Evolutionary conservation across 108 stramenopile genomes (phyloP).

Genomic region (Discostella pseudostelligera): DNA sequence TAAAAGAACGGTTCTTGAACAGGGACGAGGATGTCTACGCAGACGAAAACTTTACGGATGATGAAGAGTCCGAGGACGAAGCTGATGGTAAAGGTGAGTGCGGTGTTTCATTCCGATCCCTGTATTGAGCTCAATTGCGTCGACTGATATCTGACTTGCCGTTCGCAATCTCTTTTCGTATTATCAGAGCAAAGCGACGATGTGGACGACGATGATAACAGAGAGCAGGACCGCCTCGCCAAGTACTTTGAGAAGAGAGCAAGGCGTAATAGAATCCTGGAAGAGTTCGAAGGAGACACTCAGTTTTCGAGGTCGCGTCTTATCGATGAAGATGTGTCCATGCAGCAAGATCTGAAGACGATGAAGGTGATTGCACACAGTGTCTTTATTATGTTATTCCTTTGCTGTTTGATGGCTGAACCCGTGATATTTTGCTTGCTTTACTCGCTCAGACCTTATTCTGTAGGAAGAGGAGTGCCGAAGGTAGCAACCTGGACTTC

Average conservation of each 20-base stretch:
- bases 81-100: constrained; percentile 37
- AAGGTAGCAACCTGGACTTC: constrained; percentile 25
- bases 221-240: constrained; percentile 78
- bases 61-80: constrained; percentile 64
- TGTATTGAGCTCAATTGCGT: background rate
- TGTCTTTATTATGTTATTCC: constrained; percentile 4
- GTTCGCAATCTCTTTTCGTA: background rate
- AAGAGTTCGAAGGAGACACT: constrained; percentile 43
- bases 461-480: constrained; percentile 49
- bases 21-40: constrained; percentile 53
- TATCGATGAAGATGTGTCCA: constrained; percentile 76
- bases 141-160: background rate
- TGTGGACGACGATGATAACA: constrained; percentile 67
- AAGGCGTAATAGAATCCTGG: constrained; percentile 73
- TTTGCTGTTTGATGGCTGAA: background rate
- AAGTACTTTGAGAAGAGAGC: constrained; percentile 83
- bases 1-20: constrained; percentile 79
- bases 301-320: constrained; percentile 55
- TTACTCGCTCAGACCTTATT: constrained; percentile 17
- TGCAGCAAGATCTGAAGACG: constrained; percentile 70
- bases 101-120: background rate
- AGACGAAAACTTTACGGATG: constrained; percentile 76
- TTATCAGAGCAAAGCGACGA: constrained; percentile 33
- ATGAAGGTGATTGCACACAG: constrained; percentile 58
- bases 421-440: background rate